phyloP scores from a whole-genome alignment of 306 rosid genomes.

The Ammopiptanthus mongolicus region DNA sequence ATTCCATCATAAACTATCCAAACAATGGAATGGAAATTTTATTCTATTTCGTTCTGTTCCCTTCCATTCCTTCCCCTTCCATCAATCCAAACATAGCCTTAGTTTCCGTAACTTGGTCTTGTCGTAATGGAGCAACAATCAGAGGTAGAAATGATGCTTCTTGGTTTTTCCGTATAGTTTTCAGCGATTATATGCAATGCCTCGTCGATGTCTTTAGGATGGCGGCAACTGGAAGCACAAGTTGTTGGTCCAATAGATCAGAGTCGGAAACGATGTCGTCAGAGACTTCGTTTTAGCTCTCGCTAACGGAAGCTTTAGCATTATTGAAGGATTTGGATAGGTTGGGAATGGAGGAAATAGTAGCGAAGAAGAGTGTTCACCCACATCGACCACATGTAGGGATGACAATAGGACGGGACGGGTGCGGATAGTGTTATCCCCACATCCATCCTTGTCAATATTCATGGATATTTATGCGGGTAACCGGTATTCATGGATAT shows the following conservation, averaged over 20 bases:
- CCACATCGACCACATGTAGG: no score
- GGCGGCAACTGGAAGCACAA: slow-evolving; percentile 30
- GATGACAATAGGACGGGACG: no score
- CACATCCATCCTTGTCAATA: no score
- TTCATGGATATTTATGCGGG: no score
- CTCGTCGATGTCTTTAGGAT: slow-evolving; percentile 51
- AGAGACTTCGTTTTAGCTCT: slow-evolving; percentile 42
- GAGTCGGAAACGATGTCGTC: slow-evolving; percentile 26
- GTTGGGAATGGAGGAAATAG: slow-evolving; percentile 20
- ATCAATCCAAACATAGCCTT: no score
- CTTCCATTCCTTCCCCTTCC: no score
- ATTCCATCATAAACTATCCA: no score
- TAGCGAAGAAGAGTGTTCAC: slow-evolving; percentile 14
- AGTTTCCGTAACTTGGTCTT: no score
- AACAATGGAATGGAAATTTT: no score
- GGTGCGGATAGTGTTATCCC: no score
- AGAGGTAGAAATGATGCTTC: slow-evolving; percentile 43
- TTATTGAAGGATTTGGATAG: slow-evolving; percentile 16
- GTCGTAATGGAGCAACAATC: slow-evolving; percentile 60
- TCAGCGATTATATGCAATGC: slow-evolving; percentile 52
- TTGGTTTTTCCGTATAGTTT: slow-evolving; percentile 23
- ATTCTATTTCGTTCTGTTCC: no score
- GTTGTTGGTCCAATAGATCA: slow-evolving; percentile 39
- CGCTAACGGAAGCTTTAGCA: slow-evolving; percentile 49
- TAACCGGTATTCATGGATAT: no score